Evolutionary conservation across 2,329 filamentous ascomycete genomes (phyloP), one percentile per base, ranked within the genome.

Genomic region (Penicillium sp.): DNA sequence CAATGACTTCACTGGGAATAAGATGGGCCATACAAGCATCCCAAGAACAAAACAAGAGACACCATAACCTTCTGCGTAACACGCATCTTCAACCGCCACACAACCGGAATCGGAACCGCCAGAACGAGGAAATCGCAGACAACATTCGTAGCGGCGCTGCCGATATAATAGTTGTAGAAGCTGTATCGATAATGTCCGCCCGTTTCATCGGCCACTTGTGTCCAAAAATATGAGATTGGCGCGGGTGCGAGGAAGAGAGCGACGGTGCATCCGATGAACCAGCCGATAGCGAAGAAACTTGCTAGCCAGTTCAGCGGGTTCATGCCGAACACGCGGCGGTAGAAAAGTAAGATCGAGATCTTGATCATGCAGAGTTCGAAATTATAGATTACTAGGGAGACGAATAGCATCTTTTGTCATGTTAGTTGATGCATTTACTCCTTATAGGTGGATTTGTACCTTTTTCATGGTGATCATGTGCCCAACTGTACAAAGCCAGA

Each of bases 191-290:
- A 55, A 3, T 44, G 11, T 11, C 56, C 52, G 18, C 42, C 18
- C 2, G 15, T 12, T 4, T 44, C 49, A 42, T 55, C 48, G 6
- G 27, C 14, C 4, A 40, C 11, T 48, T 52, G 40, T 5, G 33
- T 55, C 56, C 56, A 58, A 31, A 58, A 58, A n/a, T 55, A 58
- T 11, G 56, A 44, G 18, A 55, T 48, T 9, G 56, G 56, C 1
- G 25, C 27, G 8, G 53, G 49, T 1, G 43, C 37, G 3, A 26
- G 23, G 8, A 53, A 42, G 15, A 58, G 23, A 2, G 56, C 52
- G 25, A 58, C 37, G 12, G 55, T 26, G n/a, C 52, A 49, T 23
- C 56, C 56, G 26, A 55, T 33, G 26, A 33, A 23, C 52, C 49
- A 58, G 12, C 15, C 20, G 5, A 29, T n/a, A 2, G 52, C 20